Evolutionary conservation across 352 stramenopile species (phyloP), one percentile per base, ranked within the genome.

Genomic region (Phytophthora ohioensis): DNA sequence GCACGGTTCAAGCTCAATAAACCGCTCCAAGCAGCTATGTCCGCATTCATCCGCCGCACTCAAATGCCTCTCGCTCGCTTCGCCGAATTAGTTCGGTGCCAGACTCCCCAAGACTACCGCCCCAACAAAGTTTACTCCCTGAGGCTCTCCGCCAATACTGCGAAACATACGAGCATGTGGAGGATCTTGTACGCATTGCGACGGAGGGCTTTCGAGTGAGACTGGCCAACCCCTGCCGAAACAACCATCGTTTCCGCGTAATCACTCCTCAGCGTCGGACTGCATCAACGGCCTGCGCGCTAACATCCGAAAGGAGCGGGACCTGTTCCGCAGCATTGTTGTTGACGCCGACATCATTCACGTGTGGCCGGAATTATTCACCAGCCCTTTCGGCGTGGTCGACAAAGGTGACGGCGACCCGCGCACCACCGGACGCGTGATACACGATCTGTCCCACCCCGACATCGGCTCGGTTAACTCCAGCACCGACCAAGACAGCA

Each of bases 271-370:
- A 2, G 48, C 47, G 1, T 27, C 27, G 3, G 4, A 11, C 5
- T 31, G 48, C 0, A 27, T 53, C 15, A 36, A n/a, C 8, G 46
- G 57, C 35, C 30, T 65, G 3, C 35, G 35, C 34, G 3, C 27
- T 27, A 58, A 58, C 38, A 67, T 67, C 12, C 48, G 38, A 10
- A 67, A 67, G 12, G 47, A 67, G 13, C 59, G 59, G 21, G 59
- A 46, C 6, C 5, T 38, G 2, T 34, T 43, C 12, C 47, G 38
- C 5, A 59, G 38, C 6, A 21, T 67, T 6, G 59, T 59, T 3
- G 36, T 53, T 1, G 59, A 59, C 38, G 27, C 12, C 8, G 52
- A 52, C 35, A 62, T 63, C 15, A 39, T 49, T 34, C 5, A 57
- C 9, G 38, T 68, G 1, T 73, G 49, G 57, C 57, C 35, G 0